A percentile compares a stretch with the other conserved stretches of the same genome.
phyloP scores from a whole-genome alignment of 2,329 filamentous ascomycete genomes.

The Phialophora tarda region DNA sequence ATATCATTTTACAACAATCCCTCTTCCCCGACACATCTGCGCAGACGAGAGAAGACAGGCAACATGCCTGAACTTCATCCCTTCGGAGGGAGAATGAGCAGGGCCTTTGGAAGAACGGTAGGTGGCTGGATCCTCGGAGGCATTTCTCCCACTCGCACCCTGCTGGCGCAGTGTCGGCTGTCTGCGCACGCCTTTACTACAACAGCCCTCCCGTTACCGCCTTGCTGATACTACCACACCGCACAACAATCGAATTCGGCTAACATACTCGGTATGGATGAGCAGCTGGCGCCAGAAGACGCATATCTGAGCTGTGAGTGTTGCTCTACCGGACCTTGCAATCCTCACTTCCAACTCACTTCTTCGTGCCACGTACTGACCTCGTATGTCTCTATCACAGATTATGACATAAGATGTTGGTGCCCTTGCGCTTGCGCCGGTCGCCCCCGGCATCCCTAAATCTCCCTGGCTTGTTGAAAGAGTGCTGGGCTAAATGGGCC shows the following conservation, averaged over 20 bases:
- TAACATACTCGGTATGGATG: conserved; percentile 29
- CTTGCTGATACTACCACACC: conserved; percentile 7
- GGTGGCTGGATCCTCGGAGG: conserved; percentile 22
- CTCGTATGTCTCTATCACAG: conserved; percentile 46
- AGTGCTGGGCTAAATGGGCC: conserved; percentile 21
- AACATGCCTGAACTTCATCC: conserved; percentile 53
- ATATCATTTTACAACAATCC: not conserved
- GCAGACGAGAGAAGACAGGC: conserved; percentile 2
- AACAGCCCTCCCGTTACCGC: not conserved
- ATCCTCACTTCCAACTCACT: conserved; percentile 3
- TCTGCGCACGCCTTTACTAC: not conserved
- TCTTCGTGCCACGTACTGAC: conserved; percentile 4
- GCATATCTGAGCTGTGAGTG: conserved; percentile 72
- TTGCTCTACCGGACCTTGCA: not conserved
- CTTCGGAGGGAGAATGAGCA: conserved; percentile 59
- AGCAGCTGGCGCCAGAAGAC: conserved; percentile 65
- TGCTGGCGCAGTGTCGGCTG: no score
- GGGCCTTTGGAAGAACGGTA: conserved; percentile 59
- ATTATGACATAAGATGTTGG: conserved; percentile 69
- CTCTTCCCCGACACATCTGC: conserved; percentile 5
- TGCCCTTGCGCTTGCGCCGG: conserved; percentile 36
- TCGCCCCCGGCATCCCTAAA: not conserved
- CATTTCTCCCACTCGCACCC: not conserved
- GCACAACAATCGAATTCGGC: not conserved
- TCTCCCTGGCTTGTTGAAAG: conserved; percentile 1